Evolutionary conservation across 352 stramenopile species (phyloP).

Genomic region (Globisporangium spinosum): DNA sequence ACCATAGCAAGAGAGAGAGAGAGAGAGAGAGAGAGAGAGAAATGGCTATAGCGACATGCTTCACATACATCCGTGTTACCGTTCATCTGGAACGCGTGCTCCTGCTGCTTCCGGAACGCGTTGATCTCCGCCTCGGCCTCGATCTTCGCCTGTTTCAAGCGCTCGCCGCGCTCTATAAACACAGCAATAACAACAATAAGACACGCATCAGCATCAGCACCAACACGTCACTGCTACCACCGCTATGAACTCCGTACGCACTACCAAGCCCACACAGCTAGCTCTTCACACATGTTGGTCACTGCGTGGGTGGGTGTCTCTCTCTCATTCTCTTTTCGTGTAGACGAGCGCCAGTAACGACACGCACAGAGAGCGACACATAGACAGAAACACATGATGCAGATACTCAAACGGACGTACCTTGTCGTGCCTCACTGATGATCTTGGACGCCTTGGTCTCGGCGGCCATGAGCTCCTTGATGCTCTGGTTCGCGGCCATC

Average conservation of each 20-base stretch:
- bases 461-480: constrained; percentile 88
- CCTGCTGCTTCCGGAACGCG: constrained; percentile 82
- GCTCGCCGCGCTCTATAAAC: constrained; percentile 68
- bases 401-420: constrained; percentile 19
- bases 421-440: constrained; percentile 83
- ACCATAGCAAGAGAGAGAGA: background rate
- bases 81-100: constrained; percentile 86
- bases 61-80: constrained; percentile 65
- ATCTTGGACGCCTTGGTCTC: constrained; percentile 90
- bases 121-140: constrained; percentile 84
- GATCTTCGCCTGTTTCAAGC: constrained; percentile 86
- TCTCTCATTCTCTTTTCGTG: background rate
- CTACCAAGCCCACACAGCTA: background rate
- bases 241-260: background rate
- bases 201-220: background rate
- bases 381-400: background rate
- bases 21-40: background rate
- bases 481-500: constrained; percentile 86
- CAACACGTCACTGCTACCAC: background rate
- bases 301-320: background rate
- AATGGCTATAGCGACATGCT: background rate
- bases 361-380: background rate
- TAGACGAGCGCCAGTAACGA: background rate
- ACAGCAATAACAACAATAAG: background rate
- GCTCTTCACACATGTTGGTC: no score